phyloP scores from a whole-genome alignment of 1,284 basidiomycete genomes.

The Takashimella tepidaria region DNA sequence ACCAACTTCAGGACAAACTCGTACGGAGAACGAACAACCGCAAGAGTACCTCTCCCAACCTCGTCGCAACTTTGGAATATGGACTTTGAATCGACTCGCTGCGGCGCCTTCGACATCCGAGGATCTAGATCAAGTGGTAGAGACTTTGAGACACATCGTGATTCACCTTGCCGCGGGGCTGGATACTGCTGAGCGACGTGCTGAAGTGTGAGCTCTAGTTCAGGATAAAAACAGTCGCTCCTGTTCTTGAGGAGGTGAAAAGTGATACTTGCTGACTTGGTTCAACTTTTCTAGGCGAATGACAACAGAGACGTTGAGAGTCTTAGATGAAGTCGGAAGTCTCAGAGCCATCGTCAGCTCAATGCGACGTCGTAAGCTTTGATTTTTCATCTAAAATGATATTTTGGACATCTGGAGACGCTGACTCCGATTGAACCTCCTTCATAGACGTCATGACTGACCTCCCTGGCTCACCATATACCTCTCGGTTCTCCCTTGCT shows the following conservation, averaged over 20 bases:
- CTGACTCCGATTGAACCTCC: background rate
- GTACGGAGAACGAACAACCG: conserved; percentile 6
- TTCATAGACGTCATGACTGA: conserved; percentile 6
- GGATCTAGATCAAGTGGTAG: conserved; percentile 15
- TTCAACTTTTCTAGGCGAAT: conserved; percentile 22
- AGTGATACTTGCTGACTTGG: background rate
- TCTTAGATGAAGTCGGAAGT: conserved; percentile 69
- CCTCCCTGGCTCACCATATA: conserved; percentile 8
- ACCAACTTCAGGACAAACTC: background rate
- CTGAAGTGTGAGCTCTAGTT: conserved; percentile 33
- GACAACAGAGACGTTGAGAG: conserved; percentile 64
- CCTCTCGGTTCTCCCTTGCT: conserved; percentile 1
- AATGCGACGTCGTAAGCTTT: conserved; percentile 59
- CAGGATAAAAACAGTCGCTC: no score
- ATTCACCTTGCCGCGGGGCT: conserved; percentile 30
- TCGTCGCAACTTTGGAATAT: conserved; percentile 15
- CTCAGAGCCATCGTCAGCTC: conserved; percentile 69
- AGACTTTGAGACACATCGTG: conserved; percentile 20
- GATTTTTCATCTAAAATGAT: background rate
- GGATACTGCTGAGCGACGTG: conserved; percentile 33
- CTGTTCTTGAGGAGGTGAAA: background rate
- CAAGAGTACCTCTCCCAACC: background rate
- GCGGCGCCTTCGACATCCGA: background rate
- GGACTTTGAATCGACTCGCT: conserved; percentile 16
- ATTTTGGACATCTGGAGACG: no score